phyloP scores from a whole-genome alignment of 768 basidiomycete species.

The Antrodiella citrinella region DNA sequence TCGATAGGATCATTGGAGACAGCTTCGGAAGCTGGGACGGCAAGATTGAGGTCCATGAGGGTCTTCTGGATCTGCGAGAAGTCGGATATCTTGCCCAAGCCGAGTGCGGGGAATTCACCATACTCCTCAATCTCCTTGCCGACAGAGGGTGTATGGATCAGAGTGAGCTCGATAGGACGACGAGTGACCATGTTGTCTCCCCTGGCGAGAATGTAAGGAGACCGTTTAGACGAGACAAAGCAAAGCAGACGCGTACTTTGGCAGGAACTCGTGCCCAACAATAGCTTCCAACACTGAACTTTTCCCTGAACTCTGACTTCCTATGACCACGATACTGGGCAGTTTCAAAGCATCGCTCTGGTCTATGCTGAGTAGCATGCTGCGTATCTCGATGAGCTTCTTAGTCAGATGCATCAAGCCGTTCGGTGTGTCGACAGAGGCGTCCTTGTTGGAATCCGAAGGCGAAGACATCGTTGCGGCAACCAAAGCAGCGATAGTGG shows the following conservation, averaged over 20 bases:
- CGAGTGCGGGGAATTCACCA: conserved; percentile 89
- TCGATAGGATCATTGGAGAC: conserved; percentile 95
- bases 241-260: conserved; percentile 64
- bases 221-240: neutral
- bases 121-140: conserved; percentile 64
- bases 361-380: conserved; percentile 92
- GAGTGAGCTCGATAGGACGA: conserved; percentile 94
- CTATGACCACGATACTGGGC: conserved; percentile 96
- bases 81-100: conserved; percentile 82
- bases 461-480: conserved; percentile 77
- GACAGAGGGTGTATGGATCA: conserved; percentile 79
- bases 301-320: conserved; percentile 97
- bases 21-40: conserved; percentile 82
- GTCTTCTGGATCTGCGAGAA: conserved; percentile 90
- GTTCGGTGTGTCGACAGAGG: conserved; percentile 43
- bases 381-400: conserved; percentile 94
- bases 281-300: conserved; percentile 96
- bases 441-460: conserved; percentile 41
- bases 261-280: conserved; percentile 95
- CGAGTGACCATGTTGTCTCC: conserved; percentile 99
- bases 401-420: conserved; percentile 89
- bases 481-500: conserved; percentile 64
- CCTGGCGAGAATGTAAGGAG: conserved; percentile 32
- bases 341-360: conserved; percentile 91
- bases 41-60: conserved; percentile 89